These are phyloP conservation scores for Uncinocarpus reesii DNA, from an alignment of 2,329 filamentous ascomycete genomes.

Conservation along the genomic window DNA sequence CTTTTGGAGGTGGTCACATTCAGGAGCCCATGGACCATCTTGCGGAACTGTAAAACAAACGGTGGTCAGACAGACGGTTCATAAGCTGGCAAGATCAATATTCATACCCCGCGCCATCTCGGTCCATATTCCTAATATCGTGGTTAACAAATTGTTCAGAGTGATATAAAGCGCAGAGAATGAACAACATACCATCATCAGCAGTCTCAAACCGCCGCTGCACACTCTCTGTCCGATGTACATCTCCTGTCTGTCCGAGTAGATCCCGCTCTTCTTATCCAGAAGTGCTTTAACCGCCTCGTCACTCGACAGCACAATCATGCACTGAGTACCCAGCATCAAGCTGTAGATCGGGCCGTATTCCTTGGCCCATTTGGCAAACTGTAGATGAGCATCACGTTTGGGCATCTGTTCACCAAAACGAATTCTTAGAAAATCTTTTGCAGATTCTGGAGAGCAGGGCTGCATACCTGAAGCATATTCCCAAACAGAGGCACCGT, in stretches of 20 bases:
- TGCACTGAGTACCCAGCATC: conserved; percentile 40
- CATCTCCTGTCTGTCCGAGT: conserved; percentile 41
- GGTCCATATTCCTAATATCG: conserved; percentile 21
- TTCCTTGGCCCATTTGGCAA: conserved; percentile 44
- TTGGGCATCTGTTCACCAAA: conserved; percentile 33
- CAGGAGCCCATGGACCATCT: conserved; percentile 38
- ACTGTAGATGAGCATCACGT: conserved; percentile 37
- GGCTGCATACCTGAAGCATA: conserved; percentile 32
- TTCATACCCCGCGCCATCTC: conserved; percentile 20
- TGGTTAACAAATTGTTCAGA: not conserved
- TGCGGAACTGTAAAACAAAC: conserved; percentile 20
- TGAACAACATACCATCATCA: conserved; percentile 26
- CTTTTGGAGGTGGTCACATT: conserved; percentile 38
- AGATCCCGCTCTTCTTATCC: conserved; percentile 43
- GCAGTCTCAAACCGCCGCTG: conserved; percentile 23
- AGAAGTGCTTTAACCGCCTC: conserved; percentile 43
- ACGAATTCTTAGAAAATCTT: conserved; percentile 6
- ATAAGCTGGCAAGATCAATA: not conserved
- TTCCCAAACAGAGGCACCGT: conserved; percentile 45
- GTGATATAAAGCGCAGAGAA: not conserved
- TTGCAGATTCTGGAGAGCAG: not conserved
- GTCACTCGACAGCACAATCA: conserved; percentile 41
- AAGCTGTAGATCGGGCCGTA: conserved; percentile 46
- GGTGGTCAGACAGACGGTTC: not conserved
- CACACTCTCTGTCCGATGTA: conserved; percentile 35